Base-by-base conservation (phyloP, 441 rosid genomes). In the Capsella rubella region DNA sequence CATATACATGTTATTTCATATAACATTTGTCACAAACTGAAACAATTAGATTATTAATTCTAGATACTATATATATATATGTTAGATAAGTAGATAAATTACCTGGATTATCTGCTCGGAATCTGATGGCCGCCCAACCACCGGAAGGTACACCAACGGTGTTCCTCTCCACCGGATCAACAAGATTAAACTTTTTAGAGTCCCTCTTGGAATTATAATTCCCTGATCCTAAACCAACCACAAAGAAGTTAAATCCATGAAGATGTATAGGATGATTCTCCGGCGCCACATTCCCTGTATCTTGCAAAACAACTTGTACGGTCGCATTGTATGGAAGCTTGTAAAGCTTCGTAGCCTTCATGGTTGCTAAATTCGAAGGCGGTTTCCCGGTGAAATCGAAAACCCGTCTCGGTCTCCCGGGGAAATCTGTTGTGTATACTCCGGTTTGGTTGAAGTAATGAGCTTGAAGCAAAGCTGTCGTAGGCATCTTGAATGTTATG, bases 201-300 rank as follows among this genome's bases (percentile, higher is more conserved):
- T 78, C 78, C 47, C 11, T 73, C 12, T 73, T 73, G 12, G 81
- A 64, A 49, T 73, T 78, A 34, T 68, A 78, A 18, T 78, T 78
- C 1, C 81, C 81, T n/a, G 60, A 12, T 47, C 81, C 81, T 42
- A 62, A 5, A 40, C 81, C 81, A 61, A 78, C 78, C 39, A 74
- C 81, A 63, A 78, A 78, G 67, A 78, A 78, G 34, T 78, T 78
- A 62, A 47, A 78, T 8, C 81, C 81, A 50, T 78, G 88, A 5
- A 84, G 71, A 65, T 84, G 86, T 59, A 84, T 82, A 2, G 88
- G 88, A 65, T 84, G 88, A 28, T 75, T 82, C 28, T 71, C 80
- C 3, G 83, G 80, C n/a, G 81, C 77, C 14, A 72, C 75, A 40
- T 77, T 28, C 15, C 80, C 82, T 2, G 86, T 84, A 45, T 84